phyloP scores from a whole-genome alignment of 1,284 basidiomycete genomes.

The Papiliotrema laurentii region DNA sequence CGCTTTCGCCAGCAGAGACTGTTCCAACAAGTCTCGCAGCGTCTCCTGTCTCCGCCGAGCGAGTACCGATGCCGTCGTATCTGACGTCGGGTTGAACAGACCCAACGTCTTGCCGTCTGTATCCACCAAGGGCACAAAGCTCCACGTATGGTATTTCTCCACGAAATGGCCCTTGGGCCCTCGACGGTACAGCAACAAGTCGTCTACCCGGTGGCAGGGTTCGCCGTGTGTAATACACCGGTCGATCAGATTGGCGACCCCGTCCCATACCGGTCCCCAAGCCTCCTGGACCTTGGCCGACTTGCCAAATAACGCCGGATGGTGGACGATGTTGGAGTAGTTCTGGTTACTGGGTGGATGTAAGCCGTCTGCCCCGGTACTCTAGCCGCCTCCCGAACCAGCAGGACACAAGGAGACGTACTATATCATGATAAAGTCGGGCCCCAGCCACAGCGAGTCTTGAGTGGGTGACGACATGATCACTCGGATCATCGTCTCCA shows the following conservation, averaged over 20 bases:
- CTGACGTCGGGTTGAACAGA: conserved; percentile 30
- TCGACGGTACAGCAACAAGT: conserved; percentile 20
- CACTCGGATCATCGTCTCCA: conserved; percentile 28
- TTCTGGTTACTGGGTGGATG: conserved; percentile 24
- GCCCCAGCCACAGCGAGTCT: conserved; percentile 32
- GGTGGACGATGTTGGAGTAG: conserved; percentile 16
- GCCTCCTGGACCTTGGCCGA: not conserved
- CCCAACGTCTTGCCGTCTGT: conserved; percentile 26
- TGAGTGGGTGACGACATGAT: conserved; percentile 22
- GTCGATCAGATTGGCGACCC: not conserved
- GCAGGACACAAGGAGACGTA: conserved; percentile 8
- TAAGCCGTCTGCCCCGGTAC: no score
- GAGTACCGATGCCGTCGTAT: conserved; percentile 30
- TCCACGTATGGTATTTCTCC: conserved; percentile 37
- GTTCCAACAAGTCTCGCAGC: conserved; percentile 29
- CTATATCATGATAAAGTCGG: conserved; percentile 34
- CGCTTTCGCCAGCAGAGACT: conserved; percentile 19
- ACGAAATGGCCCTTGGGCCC: conserved; percentile 18
- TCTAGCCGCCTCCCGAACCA: not conserved
- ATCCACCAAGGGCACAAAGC: conserved; percentile 30
- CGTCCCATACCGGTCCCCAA: conserved; percentile 1
- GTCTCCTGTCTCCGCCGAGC: conserved; percentile 29
- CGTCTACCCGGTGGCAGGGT: conserved; percentile 22
- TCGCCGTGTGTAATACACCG: conserved; percentile 9
- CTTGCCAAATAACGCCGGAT: not conserved